Evolutionary conservation across 2,329 filamentous ascomycete genomes (phyloP), one percentile per base, ranked within the genome.

Genomic region (Leptographium radiaticola): DNA sequence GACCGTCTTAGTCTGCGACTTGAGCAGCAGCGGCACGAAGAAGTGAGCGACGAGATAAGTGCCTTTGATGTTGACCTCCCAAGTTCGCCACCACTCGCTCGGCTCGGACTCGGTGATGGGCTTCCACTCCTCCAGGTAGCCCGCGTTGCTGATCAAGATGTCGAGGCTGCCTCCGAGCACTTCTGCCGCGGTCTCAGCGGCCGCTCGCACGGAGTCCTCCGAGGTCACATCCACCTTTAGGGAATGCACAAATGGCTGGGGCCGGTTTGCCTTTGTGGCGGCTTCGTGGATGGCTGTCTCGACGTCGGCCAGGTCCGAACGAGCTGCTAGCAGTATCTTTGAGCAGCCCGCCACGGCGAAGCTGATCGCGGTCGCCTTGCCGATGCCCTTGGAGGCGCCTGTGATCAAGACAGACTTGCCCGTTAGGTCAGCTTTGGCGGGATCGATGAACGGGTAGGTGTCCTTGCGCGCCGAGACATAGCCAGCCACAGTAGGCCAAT

Each of bases 1-100:
- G 30, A 80, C 36, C 44, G 36, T 36, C 20, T 39, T 39, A 20
- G 18, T 33, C 16, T 42, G 20, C 20, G 20, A 45, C 10, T 33
- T 7, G 13, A 57, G 51, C 30, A 55, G 45, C 39, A 56, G 47
- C 12, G 55, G 55, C 49, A 57, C 18, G 13, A 57, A 25, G 4
- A 47, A 46, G 16, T 47, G 45, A 20, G 45, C 51, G 12, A 48
- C 43, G 4, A 55, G 50, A 38, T 55, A 55, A 16, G 47, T 42
- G 46, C 55, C 55, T 25, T 50, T 40, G 33, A 57, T 15, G 20
- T 57, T 57, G 46, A 55, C 43, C 31, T 53, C 50, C 25, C 54
- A 50, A 1, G 49, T 31, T 15, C n/a, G 36, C 55, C 55, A 57
- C 55, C 55, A 57, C 11, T 34, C 33, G 18, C 30, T 34, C 20